Evolutionary conservation across 78 protist genomes (phyloP), one percentile per base, ranked within the genome.

Genomic region (Bigelowiella natans): DNA sequence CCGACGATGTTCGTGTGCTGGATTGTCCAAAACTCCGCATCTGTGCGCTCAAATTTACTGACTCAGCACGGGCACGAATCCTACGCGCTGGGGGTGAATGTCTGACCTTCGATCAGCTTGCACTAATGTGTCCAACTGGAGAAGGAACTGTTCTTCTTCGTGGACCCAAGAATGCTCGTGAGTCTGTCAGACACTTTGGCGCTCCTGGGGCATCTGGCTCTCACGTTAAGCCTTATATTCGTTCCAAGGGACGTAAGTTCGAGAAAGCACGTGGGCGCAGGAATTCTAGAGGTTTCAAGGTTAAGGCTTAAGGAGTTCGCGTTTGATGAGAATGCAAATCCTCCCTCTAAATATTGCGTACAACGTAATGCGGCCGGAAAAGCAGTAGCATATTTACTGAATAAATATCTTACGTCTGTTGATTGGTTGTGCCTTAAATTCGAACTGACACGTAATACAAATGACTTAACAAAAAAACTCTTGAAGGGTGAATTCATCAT

Each of bases 21-120:
- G 38, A 83, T 29, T 29, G 28, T 29, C 86, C 86, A 29, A 83
- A 94, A 93, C 31, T 97, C 39, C 90, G 91, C 28, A 94, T 98
- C n/a, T 91, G 95, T 94, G 99, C 99, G 36, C 98, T 99, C 34
- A 95, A 95, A 87, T 88, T 97, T 96, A 94, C 99, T 85, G 94
- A 94, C 86, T 40, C 96, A 1, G 99, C 98, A 51, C 98, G 99
- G 92, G 96, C 97, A 31, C 93, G 99, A 85, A 97, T 99, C 93
- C 89, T 94, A 37, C 89, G 3, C 2, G 98, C 98, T 39, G 99
- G 99, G 36, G 99, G 99, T 36, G 94, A 95, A 93, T 63, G 86
- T 92, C 85, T 98, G 82, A 97, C 99, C 88, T 95, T 99, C 85
- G 99, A 99, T 94, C 99, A 99, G 96, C 96, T 98, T 83, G 99